Evolutionary conservation across 768 basidiomycete species (phyloP), one percentile per base, ranked within the genome.

Genomic region (Psilocybe subaeruginosa): DNA sequence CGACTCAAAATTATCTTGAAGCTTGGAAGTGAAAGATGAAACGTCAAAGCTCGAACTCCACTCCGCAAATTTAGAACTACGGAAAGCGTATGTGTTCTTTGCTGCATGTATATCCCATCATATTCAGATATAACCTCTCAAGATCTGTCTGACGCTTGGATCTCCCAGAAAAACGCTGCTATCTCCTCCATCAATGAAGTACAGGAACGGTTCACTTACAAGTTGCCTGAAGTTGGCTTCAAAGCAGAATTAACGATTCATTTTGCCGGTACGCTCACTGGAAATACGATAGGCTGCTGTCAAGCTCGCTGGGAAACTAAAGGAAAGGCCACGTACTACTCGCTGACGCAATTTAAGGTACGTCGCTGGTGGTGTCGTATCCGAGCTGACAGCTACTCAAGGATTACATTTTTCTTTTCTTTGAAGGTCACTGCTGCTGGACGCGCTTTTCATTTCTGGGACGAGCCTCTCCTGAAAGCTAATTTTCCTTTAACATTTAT

Each of bases 331-430:
- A 84, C 85, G 69, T 78, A 82, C 61, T 91, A 92, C 69, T 82
- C 90, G 30, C 77, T 99, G 55, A 97, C 97, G 33, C 96, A 99
- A 76, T 97, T 95, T 65, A 93, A 91, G 79, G 91, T 87, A 50
- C 14, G 53, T 47, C 46, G 53, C 3, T 19, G 48, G 39, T 16
- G 27, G 37, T 53, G 8, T 31, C 11, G 14, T 14, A 53, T 17
- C 16, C 11, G 39, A 47, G 47, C 31, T 14, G 11, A 9, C 46
- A 11, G 39, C 23, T 19, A 19, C 19, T 1, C 8, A 59, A 37
- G 6, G 41, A 3, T 5, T 43, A 4, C 8, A 30, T 16, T 14
- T 29, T 17, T 29, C 17, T 1, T n/a, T 55, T 46, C 37, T 33
- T 39, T 16, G 11, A 64, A 97, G 89, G 88, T 95, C 43, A 97